Conservation (phyloP, 73 alveolate species). For the Uronychia binucleata region DNA sequence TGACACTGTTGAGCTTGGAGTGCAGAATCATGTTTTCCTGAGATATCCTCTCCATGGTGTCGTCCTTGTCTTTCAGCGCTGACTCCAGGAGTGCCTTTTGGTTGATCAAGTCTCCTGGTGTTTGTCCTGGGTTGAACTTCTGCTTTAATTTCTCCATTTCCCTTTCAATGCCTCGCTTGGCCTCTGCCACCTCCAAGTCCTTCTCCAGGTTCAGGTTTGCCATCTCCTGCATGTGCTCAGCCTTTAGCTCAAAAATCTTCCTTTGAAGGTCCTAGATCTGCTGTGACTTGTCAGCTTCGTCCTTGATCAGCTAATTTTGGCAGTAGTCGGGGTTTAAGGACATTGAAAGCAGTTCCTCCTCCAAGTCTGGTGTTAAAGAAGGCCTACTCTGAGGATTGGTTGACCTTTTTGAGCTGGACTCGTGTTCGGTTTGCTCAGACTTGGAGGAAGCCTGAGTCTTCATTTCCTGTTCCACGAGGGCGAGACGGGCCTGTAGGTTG, state of each 20-base stretch:
- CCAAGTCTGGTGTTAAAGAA: neutral
- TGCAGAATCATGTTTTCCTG: slow-evolving; percentile 25
- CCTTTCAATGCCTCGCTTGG: slow-evolving; percentile 4
- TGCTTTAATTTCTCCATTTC: slow-evolving; percentile 23
- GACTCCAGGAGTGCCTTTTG: slow-evolving; percentile 16
- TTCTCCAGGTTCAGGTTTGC: slow-evolving; percentile 26
- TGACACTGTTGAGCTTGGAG: slow-evolving; percentile 17
- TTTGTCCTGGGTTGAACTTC: slow-evolving; percentile 34
- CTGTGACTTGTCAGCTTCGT: neutral
- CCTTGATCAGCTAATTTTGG: neutral
- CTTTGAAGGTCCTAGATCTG: slow-evolving; percentile 23
- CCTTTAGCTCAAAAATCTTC: slow-evolving; percentile 18
- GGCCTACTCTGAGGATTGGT: neutral
- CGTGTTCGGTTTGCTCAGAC: no score
- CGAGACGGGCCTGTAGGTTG: slow-evolving; percentile 9
- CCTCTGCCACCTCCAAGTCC: slow-evolving; percentile 35
- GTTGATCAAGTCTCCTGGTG: slow-evolving; percentile 43
- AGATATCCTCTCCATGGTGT: slow-evolving; percentile 14
- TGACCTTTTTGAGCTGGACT: no score
- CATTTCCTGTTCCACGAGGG: slow-evolving; percentile 1
- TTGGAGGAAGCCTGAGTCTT: neutral
- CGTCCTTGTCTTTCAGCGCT: slow-evolving; percentile 18
- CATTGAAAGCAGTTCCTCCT: neutral
- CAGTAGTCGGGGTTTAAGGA: no score
- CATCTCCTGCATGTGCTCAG: slow-evolving; percentile 38